phyloP scores from a whole-genome alignment of 768 basidiomycete genomes.

The Ephemerocybe angulata region DNA sequence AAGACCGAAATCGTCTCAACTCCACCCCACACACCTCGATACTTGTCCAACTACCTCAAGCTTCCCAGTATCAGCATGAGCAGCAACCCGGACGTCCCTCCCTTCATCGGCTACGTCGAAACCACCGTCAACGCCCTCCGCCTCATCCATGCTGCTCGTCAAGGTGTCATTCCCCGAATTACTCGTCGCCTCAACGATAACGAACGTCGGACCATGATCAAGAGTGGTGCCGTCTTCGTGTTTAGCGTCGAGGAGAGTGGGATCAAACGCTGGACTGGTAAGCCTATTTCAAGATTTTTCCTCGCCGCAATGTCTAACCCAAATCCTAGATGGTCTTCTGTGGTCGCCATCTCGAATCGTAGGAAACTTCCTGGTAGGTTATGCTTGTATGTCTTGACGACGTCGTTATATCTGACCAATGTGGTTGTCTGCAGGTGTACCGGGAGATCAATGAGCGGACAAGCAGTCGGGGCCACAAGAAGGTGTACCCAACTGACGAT shows the following conservation, averaged over 20 bases:
- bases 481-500: conserved; percentile 49
- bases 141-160: conserved; percentile 77
- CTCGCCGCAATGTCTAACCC: conserved; percentile 15
- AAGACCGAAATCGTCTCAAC: conserved; percentile 35
- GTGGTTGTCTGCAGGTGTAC: conserved; percentile 53
- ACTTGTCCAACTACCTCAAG: conserved; percentile 57
- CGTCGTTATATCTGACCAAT: too few species aligned
- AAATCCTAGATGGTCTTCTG: conserved; percentile 47
- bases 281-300: conserved; percentile 15
- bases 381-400: too few species aligned
- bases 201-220: conserved; percentile 66
- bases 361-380: conserved; percentile 74
- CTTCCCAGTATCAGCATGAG: conserved; percentile 45
- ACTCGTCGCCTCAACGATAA: conserved; percentile 81
- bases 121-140: conserved; percentile 79
- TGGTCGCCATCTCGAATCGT: conserved; percentile 87
- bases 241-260: conserved; percentile 88
- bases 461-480: conserved; percentile 52
- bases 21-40: conserved; percentile 29
- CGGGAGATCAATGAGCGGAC: conserved; percentile 73
- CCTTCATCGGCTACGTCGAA: conserved; percentile 78
- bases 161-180: conserved; percentile 76
- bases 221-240: conserved; percentile 73
- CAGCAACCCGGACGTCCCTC: conserved; percentile 54
- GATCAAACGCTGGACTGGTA: conserved; percentile 84